A percentile compares a stretch with the other conserved stretches of the same genome.
phyloP scores from a whole-genome alignment of 495 filamentous ascomycete species.

The Platismatia glauca region DNA sequence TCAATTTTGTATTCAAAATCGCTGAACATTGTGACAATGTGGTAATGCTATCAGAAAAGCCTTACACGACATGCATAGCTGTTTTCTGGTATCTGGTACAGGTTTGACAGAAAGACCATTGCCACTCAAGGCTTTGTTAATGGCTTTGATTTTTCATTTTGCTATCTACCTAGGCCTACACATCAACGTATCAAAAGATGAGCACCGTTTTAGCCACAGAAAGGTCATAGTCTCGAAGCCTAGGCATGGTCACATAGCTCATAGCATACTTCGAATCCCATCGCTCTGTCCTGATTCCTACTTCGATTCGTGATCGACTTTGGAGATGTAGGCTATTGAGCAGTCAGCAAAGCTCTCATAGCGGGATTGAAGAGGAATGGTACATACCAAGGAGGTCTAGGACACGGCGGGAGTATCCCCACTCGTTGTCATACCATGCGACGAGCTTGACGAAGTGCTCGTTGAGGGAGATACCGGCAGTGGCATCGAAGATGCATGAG shows the following conservation, averaged over 20 bases:
- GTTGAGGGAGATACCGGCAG: constrained; percentile 98
- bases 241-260: constrained; percentile 16
- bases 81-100: too few relatives aligned
- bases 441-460: constrained; percentile 97
- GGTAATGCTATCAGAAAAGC: too few relatives aligned
- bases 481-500: constrained; percentile 99
- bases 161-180: constrained; percentile 4
- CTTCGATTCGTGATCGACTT: constrained; percentile 58
- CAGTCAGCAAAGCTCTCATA: constrained; percentile 13
- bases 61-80: too few relatives aligned
- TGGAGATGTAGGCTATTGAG: constrained; percentile 65
- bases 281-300: constrained; percentile 30
- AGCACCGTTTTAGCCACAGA: neutral
- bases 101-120: neutral
- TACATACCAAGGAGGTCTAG: constrained; percentile 73
- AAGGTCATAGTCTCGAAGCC: neutral
- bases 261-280: constrained; percentile 34
- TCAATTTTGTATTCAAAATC: too few relatives aligned
- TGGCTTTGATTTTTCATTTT: neutral
- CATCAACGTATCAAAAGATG: neutral
- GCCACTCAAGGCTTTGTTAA: neutral
- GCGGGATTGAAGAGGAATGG: neutral
- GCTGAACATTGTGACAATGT: too few relatives aligned
- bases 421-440: constrained; percentile 96
- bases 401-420: constrained; percentile 98